Base-by-base conservation (phyloP, 345 rosid species). In the Rhodamnia argentea region DNA sequence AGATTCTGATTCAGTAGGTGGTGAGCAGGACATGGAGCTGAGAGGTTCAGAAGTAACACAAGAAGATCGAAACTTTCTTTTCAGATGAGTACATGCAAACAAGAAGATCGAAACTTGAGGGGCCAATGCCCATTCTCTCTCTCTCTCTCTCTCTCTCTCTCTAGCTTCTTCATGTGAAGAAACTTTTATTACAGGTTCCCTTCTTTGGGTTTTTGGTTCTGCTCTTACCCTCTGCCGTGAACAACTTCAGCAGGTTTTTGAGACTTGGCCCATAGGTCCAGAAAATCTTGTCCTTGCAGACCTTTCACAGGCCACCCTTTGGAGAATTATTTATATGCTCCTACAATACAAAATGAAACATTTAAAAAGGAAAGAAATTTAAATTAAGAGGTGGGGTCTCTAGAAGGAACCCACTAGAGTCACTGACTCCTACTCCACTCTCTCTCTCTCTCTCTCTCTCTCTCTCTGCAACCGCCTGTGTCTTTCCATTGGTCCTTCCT, bases 391-490 rank as follows among this genome's bases (percentile, higher is more conserved):
- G 94, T 90, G 90, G 93, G 94, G 91, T 89, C 86, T 58, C 13
- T 27, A 52, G 89, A 86, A 91, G 92, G 96, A 94, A 93, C 90
- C 95, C 96, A 94, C 95, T 90, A 87, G 94, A 91, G 87, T 93
- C 95, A 93, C 93, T 88, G 92, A 91, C 93, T 93, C 96, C 96
- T 82, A 90, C 94, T 95, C 95, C 95, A 88, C 75, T 64, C 76
- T 1, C 76, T 62, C 75, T 62, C 40, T 29, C 40, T 60, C 70
- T 59, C 18, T 56, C 59, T n/a, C 16, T 59, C 4, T 59, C 20
- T 62, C 75, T 62, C 40, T 62, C 5, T 14, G 74, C 75, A 62
- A 29, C 75, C 75, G 75, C 42, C 75, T 62, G 75, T 37, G 75
- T 62, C 75, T 29, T 62, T 62, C 75, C 42, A 62, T 62, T 62